phyloP scores from a whole-genome alignment of 306 rosid species.

The Carpinus viminea region DNA sequence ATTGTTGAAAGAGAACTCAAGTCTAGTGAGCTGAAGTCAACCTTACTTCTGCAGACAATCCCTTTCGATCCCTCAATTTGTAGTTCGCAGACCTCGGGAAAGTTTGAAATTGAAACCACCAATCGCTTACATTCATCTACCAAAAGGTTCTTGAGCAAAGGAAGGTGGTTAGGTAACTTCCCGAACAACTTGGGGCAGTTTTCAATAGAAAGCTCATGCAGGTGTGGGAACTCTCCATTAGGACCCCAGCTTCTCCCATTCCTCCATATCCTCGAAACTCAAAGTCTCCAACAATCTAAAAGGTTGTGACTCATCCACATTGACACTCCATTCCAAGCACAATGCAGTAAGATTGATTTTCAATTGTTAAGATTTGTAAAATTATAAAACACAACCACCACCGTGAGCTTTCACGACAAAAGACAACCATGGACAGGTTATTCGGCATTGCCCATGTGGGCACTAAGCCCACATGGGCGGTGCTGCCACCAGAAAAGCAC shows the following conservation, averaged over 20 bases:
- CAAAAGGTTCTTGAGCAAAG: no score
- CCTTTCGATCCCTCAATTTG: not conserved
- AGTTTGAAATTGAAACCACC: not conserved
- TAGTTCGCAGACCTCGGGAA: not conserved
- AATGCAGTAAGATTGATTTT: no score
- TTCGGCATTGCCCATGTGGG: no score
- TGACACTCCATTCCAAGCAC: no score
- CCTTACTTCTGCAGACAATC: not conserved
- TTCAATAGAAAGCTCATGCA: not conserved
- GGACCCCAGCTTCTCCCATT: not conserved
- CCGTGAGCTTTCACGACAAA: no score
- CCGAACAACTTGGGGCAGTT: constrained; percentile 7
- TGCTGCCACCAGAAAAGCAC: no score
- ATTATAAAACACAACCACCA: no score
- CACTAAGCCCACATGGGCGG: no score
- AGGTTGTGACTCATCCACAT: not conserved
- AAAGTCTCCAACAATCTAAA: not conserved
- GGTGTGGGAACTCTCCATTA: not conserved
- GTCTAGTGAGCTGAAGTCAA: not conserved
- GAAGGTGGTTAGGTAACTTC: not conserved
- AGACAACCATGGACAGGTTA: no score
- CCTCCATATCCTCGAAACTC: not conserved
- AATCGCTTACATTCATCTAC: not conserved
- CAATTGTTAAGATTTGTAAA: no score
- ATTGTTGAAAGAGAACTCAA: not conserved